Percentiles rank a stretch among this genome's conserved stretches.
phyloP scores from a whole-genome alignment of 176 grass and related monocot species.

The Bolboschoenus planiculmis region DNA sequence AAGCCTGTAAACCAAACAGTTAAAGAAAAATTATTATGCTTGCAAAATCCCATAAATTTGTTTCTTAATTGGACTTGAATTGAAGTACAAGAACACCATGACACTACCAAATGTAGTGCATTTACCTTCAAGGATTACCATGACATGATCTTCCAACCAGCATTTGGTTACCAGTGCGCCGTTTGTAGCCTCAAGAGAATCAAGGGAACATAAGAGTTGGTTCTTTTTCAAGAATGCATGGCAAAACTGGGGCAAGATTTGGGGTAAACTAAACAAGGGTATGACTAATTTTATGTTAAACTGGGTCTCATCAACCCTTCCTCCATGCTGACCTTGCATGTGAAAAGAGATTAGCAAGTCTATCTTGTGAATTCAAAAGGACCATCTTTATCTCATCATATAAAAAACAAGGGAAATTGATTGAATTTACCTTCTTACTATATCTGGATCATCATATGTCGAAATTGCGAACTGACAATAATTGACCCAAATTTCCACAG shows the following conservation, averaged over 20 bases:
- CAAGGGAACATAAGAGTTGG: constrained; percentile 13
- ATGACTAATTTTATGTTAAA: constrained; percentile 22
- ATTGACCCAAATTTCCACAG: constrained; percentile 96
- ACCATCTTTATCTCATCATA: neutral
- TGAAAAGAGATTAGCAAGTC: constrained; percentile 22
- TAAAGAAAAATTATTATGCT: constrained; percentile 4
- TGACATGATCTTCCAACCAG: constrained; percentile 20
- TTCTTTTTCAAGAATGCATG: neutral
- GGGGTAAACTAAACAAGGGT: constrained; percentile 16
- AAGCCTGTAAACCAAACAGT: constrained; percentile 45
- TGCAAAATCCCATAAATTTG: constrained; percentile 12
- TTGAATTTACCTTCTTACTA: constrained; percentile 64
- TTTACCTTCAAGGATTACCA: constrained; percentile 28
- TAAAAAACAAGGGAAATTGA: neutral
- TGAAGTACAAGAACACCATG: neutral
- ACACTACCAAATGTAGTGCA: constrained; percentile 6
- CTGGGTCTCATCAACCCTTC: constrained; percentile 24
- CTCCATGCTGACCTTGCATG: constrained; percentile 13
- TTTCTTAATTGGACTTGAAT: constrained; percentile 6
- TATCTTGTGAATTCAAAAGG: neutral
- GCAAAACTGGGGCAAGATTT: neutral
- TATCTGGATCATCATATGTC: constrained; percentile 89
- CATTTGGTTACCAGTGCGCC: constrained; percentile 27
- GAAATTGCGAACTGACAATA: constrained; percentile 86
- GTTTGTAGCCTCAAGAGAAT: constrained; percentile 25